phyloP scores from a whole-genome alignment of 208 protist genomes.

The Leishmania gerbilli region DNA sequence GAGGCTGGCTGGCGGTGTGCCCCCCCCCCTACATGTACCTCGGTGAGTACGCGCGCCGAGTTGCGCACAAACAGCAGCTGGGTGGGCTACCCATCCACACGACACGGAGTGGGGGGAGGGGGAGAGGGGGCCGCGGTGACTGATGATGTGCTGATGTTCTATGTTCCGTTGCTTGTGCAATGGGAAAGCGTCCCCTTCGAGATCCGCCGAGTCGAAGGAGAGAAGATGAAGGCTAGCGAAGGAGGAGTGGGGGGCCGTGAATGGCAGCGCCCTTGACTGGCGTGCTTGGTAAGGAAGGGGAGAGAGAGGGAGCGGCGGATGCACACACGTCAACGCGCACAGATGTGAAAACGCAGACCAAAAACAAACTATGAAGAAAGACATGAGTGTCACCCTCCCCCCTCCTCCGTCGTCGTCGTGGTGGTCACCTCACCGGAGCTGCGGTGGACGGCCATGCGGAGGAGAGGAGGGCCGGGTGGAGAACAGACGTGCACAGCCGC shows the following conservation, averaged over 20 bases:
- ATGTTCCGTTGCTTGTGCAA: neutral
- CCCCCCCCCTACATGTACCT: too few relatives aligned
- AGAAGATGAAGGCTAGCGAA: neutral
- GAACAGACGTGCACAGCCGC: too few relatives aligned
- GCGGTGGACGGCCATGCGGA: neutral
- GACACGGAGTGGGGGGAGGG: neutral
- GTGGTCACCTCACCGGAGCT: too few relatives aligned
- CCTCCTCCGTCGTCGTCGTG: too few relatives aligned
- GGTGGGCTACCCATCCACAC: neutral
- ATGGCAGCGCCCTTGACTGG: neutral
- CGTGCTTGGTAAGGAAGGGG: neutral
- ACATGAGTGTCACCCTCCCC: too few relatives aligned
- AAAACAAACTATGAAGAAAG: too few relatives aligned
- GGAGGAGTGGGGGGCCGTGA: neutral
- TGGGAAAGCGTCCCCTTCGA: neutral
- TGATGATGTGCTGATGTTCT: neutral
- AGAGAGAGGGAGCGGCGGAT: neutral
- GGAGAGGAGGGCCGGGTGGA: too few relatives aligned
- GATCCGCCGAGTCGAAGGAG: neutral
- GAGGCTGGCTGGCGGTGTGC: too few relatives aligned
- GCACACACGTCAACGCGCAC: neutral
- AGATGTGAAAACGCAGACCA: too few relatives aligned
- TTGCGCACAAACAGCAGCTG: neutral
- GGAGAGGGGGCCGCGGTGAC: too few relatives aligned
- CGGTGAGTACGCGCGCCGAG: too few relatives aligned